Base-by-base conservation (phyloP, 257 asterid species). In the Lantana camara region DNA sequence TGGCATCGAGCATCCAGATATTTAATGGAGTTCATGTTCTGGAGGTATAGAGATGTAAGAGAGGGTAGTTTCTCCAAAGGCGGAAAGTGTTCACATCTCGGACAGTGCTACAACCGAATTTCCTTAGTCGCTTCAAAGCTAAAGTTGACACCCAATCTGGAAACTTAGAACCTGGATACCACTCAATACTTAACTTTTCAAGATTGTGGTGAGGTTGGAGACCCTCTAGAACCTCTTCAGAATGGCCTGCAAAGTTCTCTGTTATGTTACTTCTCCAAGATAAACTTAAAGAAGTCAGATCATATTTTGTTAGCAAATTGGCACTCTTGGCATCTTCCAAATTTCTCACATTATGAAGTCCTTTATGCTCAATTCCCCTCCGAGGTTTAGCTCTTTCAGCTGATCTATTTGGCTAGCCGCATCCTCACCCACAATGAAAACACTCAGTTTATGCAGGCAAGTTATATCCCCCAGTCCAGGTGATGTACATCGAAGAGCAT, bases 401-500 rank as follows among this genome's bases (percentile, higher is more conserved):
- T 73, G 78, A 50, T 15, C 24, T 47, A 67, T 67, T 46, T 55
- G 53, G 53, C 63, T 63, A 38, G 53, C 35, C 6, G 49, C n/a
- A 22, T 68, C 71, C 7, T 32, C 35, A 20, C 71, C 70, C 56
- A 74, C 79, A 49, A 74, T 74, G 64, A 68, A 74, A 8, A 58
- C 22, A 30, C 75, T 68, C 10, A 74, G 55, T 41, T 37, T 37
- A 5, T 63, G 66, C 40, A 68, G 35, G 53, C 22, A 50, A n/a
- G 48, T 41, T 50, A 68, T 30, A 0, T 63, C 62, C 12, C 75
- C 30, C 20, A 74, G 10, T 45, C 64, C 67, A 21, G 75, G 75
- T 1, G 75, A 71, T 13, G 64, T 74, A 16, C 66, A 50, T 20
- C 63, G 30, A 47, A 74, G 75, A 35, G 69, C 57, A 12, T 0